Conservation (phyloP, 2,329 filamentous ascomycete species). For the Stylonectria norvegica region DNA sequence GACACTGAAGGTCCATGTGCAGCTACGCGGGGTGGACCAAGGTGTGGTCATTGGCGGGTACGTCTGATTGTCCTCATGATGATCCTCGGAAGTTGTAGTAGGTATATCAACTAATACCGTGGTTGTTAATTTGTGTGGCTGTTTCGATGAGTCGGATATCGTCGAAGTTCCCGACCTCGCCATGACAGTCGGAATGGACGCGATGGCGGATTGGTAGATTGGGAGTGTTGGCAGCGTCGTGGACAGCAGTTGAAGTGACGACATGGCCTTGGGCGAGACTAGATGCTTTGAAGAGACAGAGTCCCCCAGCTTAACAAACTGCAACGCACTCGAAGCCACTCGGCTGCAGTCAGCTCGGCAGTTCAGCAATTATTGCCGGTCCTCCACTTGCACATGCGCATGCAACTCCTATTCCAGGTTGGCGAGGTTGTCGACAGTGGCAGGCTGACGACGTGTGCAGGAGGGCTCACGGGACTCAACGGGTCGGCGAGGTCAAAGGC, state of each 20-base stretch:
- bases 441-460: slow-evolving; percentile 4
- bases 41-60: slow-evolving; percentile 38
- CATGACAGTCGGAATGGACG: too few relatives aligned
- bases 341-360: slow-evolving; percentile 23
- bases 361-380: slow-evolving; percentile 15
- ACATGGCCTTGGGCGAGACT: too few relatives aligned
- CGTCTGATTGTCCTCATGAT: slow-evolving; percentile 18
- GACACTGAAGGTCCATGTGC: slow-evolving; percentile 39
- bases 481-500: slow-evolving; percentile 10
- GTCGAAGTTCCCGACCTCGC: too few relatives aligned
- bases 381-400: slow-evolving; percentile 22
- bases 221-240: too few relatives aligned
- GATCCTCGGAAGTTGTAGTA: slow-evolving; percentile 18
- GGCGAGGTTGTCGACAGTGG: slow-evolving; percentile 6
- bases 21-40: slow-evolving; percentile 35
- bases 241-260: too few relatives aligned
- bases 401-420: too few relatives aligned
- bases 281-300: slow-evolving; percentile 6
- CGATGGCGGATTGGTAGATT: too few relatives aligned
- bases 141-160: too few relatives aligned
- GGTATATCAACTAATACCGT: too few relatives aligned
- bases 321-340: too few relatives aligned
- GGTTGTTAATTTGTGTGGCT: too few relatives aligned
- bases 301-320: slow-evolving; percentile 13
- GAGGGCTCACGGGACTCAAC: slow-evolving; percentile 5